phyloP scores from a whole-genome alignment of 1,284 basidiomycete genomes.

The Malassezia obtusa region DNA sequence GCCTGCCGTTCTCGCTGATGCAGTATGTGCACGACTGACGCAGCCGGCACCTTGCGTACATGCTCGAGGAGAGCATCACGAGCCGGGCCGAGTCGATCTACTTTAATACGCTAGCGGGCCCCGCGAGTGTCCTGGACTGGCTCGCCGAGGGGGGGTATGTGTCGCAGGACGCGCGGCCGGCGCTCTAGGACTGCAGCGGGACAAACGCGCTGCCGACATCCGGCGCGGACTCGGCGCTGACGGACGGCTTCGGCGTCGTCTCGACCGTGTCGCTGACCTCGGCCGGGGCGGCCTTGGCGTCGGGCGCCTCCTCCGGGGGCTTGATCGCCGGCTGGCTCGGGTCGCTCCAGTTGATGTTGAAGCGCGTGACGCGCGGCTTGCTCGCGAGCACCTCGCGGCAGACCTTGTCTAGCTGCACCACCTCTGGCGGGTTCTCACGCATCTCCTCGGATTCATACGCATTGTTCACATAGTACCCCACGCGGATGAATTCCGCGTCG shows the following conservation, averaged over 20 bases:
- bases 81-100: constrained; percentile 51
- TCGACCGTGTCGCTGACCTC: constrained; percentile 5
- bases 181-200: neutral
- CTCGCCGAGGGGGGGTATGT: constrained; percentile 48
- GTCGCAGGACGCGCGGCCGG: neutral
- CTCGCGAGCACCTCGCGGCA: constrained; percentile 73
- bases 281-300: neutral
- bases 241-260: constrained; percentile 6
- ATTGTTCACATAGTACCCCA: constrained; percentile 98
- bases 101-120: constrained; percentile 53
- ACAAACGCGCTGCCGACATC: constrained; percentile 10
- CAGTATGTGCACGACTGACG: constrained; percentile 27
- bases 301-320: constrained; percentile 3
- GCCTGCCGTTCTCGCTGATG: constrained; percentile 53
- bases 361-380: constrained; percentile 86
- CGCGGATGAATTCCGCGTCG: constrained; percentile 94
- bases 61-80: constrained; percentile 53
- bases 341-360: constrained; percentile 51
- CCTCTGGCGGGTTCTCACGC: constrained; percentile 41
- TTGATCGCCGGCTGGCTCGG: neutral
- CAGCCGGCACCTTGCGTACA: constrained; percentile 54
- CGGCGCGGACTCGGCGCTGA: neutral
- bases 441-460: constrained; percentile 85
- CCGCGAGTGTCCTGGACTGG: constrained; percentile 53
- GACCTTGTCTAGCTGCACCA: constrained; percentile 52